A percentile compares a stretch with the other conserved stretches of the same genome.
These are phyloP conservation scores for Phytophthora niederhauseri DNA, from an alignment of 352 stramenopile genomes.

Conservation along the genomic window DNA sequence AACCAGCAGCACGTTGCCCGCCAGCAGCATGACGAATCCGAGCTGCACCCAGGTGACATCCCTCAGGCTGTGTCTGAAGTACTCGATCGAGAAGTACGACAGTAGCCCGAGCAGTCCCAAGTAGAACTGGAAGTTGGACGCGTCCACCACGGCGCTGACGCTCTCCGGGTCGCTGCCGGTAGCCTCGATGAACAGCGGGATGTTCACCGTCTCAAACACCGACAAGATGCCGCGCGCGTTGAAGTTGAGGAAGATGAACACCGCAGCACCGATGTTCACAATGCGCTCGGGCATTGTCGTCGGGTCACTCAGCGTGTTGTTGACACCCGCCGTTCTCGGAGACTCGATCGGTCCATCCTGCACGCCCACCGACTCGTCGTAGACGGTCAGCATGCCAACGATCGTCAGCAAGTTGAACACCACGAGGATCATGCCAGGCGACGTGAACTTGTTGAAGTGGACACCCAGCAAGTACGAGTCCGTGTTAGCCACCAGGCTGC, in stretches of 20 bases:
- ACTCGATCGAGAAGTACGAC: slow-evolving; percentile 78
- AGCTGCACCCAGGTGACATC: slow-evolving; percentile 71
- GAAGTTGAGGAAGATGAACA: slow-evolving; percentile 84
- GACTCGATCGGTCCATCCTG: slow-evolving; percentile 61
- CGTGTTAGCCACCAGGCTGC: slow-evolving; percentile 56
- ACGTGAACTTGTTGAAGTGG: slow-evolving; percentile 76
- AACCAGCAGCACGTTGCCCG: slow-evolving; percentile 65
- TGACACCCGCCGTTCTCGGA: slow-evolving; percentile 27
- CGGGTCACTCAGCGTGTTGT: slow-evolving; percentile 54
- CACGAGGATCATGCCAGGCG: slow-evolving; percentile 62
- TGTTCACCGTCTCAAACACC: slow-evolving; percentile 84
- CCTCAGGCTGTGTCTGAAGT: slow-evolving; percentile 61
- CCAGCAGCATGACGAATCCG: slow-evolving; percentile 59
- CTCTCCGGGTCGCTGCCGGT: slow-evolving; percentile 58
- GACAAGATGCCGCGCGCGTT: slow-evolving; percentile 74
- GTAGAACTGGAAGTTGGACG: slow-evolving; percentile 84
- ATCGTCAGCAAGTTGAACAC: slow-evolving; percentile 67
- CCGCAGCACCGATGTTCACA: slow-evolving; percentile 60
- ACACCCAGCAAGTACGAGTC: slow-evolving; percentile 59
- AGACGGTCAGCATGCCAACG: slow-evolving; percentile 60
- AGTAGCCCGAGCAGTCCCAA: slow-evolving; percentile 65
- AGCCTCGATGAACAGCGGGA: slow-evolving; percentile 70
- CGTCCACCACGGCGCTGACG: slow-evolving; percentile 51
- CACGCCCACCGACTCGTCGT: slow-evolving; percentile 57
- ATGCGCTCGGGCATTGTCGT: slow-evolving; percentile 59